Percentiles rank a stretch among this genome's conserved stretches.
Conservation (phyloP, 2,329 filamentous ascomycete species). For the Pseudomassariella vexata region DNA sequence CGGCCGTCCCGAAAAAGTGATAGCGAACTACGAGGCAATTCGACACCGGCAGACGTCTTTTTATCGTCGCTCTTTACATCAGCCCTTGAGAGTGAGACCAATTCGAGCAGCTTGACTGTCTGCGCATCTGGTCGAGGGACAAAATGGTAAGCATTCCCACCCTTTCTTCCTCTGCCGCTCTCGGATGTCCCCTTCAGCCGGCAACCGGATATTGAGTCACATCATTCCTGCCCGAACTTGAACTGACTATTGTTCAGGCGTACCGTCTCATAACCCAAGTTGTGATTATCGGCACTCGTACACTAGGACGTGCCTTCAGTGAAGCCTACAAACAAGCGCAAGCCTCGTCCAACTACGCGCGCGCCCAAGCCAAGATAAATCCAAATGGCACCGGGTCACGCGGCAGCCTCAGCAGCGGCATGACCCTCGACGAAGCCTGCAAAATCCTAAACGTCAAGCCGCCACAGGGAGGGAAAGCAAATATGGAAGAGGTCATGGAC, state of each 20-base stretch:
- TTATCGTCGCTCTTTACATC: too few relatives aligned
- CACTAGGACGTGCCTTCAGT: conserved; percentile 85
- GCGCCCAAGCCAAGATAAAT: conserved; percentile 60
- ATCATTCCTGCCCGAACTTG: too few relatives aligned
- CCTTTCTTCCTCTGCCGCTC: neutral
- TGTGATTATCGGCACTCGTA: conserved; percentile 82
- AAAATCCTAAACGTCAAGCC: conserved; percentile 95
- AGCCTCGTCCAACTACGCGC: conserved; percentile 76
- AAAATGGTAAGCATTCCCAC: conserved; percentile 4
- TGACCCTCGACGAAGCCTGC: conserved; percentile 94
- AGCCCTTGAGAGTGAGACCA: too few relatives aligned
- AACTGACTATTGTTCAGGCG: conserved; percentile 56
- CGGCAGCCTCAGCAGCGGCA: conserved; percentile 53
- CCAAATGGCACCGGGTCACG: conserved; percentile 32
- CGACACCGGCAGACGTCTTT: too few relatives aligned
- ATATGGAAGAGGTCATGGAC: conserved; percentile 73
- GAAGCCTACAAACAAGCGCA: conserved; percentile 96
- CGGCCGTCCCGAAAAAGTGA: too few relatives aligned
- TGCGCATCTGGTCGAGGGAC: conserved; percentile 1
- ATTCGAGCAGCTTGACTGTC: conserved; percentile 5
- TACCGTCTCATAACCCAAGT: conserved; percentile 93
- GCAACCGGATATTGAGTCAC: too few relatives aligned
- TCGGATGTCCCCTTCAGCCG: neutral
- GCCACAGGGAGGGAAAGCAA: conserved; percentile 69
- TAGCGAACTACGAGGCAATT: too few relatives aligned